Evolutionary conservation across 352 stramenopile genomes (phyloP), one percentile per base, ranked within the genome.

Genomic region (Bremia lactucae): DNA sequence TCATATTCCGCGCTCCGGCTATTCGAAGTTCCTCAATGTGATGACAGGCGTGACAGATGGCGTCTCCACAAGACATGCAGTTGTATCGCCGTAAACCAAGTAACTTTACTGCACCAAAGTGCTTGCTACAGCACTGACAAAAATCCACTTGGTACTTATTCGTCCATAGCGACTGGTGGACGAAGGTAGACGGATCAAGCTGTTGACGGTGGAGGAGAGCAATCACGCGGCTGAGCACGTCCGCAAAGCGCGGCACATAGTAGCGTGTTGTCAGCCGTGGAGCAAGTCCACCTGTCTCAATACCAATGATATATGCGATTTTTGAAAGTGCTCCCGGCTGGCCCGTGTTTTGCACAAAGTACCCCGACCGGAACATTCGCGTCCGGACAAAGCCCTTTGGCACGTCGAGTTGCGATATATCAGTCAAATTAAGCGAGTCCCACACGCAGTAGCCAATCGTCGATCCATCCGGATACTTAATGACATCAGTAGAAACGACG

Each of bases 391-490:
- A 65, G 9, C 56, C 59, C 8, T 49, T 48, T 0, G 55, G 63
- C 5, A 73, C 40, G 15, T 70, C 42, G 5, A 69, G 50, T 11
- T 63, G 31, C 6, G 50, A 67, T 10, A 69, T 40, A 21, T 69
- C 49, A 22, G 45, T 46, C 23, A 68, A 20, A 29, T 70, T 64
- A 7, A 73, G 55, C 43, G 63, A 73, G 42, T 73, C 63, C 63
- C 63, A 73, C 7, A 73, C 63, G 35, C 63, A 73, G 39, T 73
- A 73, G 42, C 63, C 63, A 15, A 70, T n/a, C 0, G 55, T 73
- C 13, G 63, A 69, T 22, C 63, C 63, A 24, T 73, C 52, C 11
- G 59, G 42, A 29, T 33, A 60, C 10, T 56, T 20, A 6, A 58
- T 58, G 23, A 73, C 59, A 13, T 73, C 48, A 15, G 63, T 73